These are phyloP conservation scores for Euphorbia tirucalli DNA, from an alignment of 345 rosid species.

Conservation along the genomic window DNA sequence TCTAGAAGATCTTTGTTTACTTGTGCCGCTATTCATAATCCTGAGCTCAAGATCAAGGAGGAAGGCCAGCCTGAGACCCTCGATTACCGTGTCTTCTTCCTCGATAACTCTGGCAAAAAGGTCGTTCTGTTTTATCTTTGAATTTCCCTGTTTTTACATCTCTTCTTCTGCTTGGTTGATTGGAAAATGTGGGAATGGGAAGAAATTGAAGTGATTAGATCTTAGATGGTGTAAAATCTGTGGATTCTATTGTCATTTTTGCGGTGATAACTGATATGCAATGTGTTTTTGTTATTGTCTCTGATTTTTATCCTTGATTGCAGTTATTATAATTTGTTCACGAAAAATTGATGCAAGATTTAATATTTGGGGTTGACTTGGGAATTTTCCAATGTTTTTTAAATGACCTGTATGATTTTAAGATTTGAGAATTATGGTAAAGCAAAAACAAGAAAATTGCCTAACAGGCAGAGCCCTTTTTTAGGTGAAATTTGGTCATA, in stretches of 20 bases:
- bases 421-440: neutral
- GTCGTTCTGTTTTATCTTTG: slow-evolving; percentile 18
- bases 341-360: neutral
- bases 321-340: neutral
- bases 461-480: no score
- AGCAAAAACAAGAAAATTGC: neutral
- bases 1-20: slow-evolving; percentile 50
- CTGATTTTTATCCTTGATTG: neutral
- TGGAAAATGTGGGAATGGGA: slow-evolving; percentile 1
- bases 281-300: neutral
- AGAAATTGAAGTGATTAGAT: neutral
- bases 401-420: neutral
- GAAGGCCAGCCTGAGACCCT: slow-evolving; percentile 77
- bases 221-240: neutral
- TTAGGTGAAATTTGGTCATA: no score
- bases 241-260: neutral
- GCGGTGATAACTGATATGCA: neutral
- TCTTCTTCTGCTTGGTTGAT: neutral
- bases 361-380: neutral
- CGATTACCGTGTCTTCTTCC: slow-evolving; percentile 77
- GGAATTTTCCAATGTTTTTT: neutral
- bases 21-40: slow-evolving; percentile 57
- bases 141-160: neutral
- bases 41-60: slow-evolving; percentile 55
- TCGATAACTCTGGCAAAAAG: slow-evolving; percentile 67